These are phyloP conservation scores for Citrus trifoliata DNA, from an alignment of 345 rosid species.

Conservation along the genomic window DNA sequence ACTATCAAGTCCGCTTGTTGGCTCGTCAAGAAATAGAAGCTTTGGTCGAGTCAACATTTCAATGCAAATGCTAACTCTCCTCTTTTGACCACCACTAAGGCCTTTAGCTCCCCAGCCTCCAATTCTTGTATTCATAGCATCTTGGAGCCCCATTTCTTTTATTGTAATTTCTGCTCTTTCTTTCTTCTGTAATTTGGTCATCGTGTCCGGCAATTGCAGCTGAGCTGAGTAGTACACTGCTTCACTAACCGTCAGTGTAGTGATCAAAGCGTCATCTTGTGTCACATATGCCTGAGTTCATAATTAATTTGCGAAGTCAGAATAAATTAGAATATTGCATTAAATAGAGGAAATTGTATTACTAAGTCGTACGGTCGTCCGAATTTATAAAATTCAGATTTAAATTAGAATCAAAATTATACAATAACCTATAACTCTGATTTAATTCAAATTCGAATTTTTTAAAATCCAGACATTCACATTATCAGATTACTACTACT, in stretches of 20 bases:
- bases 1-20: constrained; percentile 59
- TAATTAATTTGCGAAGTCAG: too few relatives aligned
- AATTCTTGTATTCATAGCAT: constrained; percentile 37
- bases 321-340: too few relatives aligned
- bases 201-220: constrained; percentile 52
- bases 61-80: constrained; percentile 60
- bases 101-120: constrained; percentile 50
- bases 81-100: constrained; percentile 55
- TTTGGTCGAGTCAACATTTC: constrained; percentile 50
- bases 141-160: constrained; percentile 47
- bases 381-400: too few relatives aligned
- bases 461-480: too few relatives aligned
- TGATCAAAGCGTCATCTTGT: constrained; percentile 42
- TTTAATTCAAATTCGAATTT: too few relatives aligned
- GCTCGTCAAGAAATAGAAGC: constrained; percentile 56
- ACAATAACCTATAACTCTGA: too few relatives aligned
- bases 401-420: too few relatives aligned
- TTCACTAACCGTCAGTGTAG: constrained; percentile 45
- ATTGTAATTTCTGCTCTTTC: constrained; percentile 50
- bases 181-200: constrained; percentile 37
- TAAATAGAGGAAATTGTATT: too few relatives aligned
- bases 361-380: too few relatives aligned
- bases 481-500: too few relatives aligned
- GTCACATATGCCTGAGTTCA: constrained; percentile 45
- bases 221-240: constrained; percentile 52